Base-by-base conservation (phyloP, 108 stramenopile species). In the Phaeodactylum tricornutum region DNA sequence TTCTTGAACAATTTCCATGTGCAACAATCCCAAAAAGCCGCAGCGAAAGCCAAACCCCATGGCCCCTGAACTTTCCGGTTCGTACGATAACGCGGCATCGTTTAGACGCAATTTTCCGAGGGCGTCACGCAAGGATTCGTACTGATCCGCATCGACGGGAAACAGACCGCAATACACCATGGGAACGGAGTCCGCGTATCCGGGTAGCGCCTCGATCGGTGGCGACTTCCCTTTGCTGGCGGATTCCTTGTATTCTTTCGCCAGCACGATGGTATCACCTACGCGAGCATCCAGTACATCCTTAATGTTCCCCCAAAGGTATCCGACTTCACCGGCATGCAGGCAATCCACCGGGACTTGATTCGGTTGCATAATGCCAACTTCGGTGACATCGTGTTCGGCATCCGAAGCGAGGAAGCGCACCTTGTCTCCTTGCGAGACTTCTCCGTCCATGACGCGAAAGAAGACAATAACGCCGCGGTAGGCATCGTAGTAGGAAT, bases 1-100 rank as follows among this genome's bases (percentile, higher is more conserved):
- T 71, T 99, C 95, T 42, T 96, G 87, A 6, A 99, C 72, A 53
- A 99, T 91, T 59, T 99, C 98, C 96, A 97, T 99, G 66, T 99
- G 98, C 35, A 99, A 64, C 30, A 97, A 63, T 20, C 98, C 98
- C 32, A 99, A 72, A 59, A 99, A 99, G 0, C 98, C 96, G 51
- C 93, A 94, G 16, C 96, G 81, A 45, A 96, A 94, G 11, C 96
- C 88, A 56, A 90, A 90, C 27, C 88, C 88, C 81, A 97, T 83
- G 16, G 92, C 84, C 1, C 84, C 79, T 7, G 76, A 82, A 11
- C 62, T 75, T 61, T 96, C 95, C 0, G 89, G 86, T 65, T 88
- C 87, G 42, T 84, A 87, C 2, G 74, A 57, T 6, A 96, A 50
- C 12, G 87, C 70, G 17, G 93, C 92, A 75, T 99, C 98, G 55